Base-by-base conservation (phyloP, 2,329 filamentous ascomycete genomes). In the Cordyceps tenuipes region DNA sequence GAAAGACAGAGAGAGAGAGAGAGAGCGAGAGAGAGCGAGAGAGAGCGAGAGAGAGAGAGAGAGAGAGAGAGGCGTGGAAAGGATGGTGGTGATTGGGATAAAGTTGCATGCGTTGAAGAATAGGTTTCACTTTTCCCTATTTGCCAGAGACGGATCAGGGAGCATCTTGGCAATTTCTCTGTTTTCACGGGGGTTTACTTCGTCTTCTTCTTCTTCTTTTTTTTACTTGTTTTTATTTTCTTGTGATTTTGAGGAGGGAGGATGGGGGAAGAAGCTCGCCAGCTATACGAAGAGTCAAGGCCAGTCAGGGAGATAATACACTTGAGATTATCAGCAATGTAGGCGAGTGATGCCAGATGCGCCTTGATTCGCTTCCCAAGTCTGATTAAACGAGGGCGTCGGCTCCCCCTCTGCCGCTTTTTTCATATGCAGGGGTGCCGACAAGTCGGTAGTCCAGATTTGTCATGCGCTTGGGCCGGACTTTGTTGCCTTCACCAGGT, bases 251-350 rank as follows among this genome's bases (percentile, higher is more conserved):
- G 17, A 46, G 17, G 52, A 31, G 62, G 60, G 60, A 19, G 60
- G 64, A 61, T 63, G 67, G 56, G 29, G 29, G 53, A n/a, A 54
- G 57, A 58, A n/a, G n/a, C n/a, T n/a, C 56, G 66, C 66, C 63
- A 69, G 69, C 64, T 67, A 69, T 69, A 72, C 68, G 67, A 68
- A 68, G 63, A 68, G 36, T 52, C 44, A 62, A 62, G 61, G 60
- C 68, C 68, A 71, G 68, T 68, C 66, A 66, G 68, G 66, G 64
- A 72, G 66, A 71, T 73, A 73, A 73, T 73, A 72, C 66, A 72
- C 65, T 66, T 66, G 70, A 68, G 66, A 72, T 72, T 70, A 70
- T 68, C 65, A 63, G 71, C n/a, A 69, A 60, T 61, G 46, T 50
- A 5, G 2, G 15, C 29, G 9, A 7, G n/a, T 15, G 41, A 19